These are phyloP conservation scores for Aureobasidium subglaciale DNA, from an alignment of 2,329 filamentous ascomycete genomes.

Conservation along the genomic window DNA sequence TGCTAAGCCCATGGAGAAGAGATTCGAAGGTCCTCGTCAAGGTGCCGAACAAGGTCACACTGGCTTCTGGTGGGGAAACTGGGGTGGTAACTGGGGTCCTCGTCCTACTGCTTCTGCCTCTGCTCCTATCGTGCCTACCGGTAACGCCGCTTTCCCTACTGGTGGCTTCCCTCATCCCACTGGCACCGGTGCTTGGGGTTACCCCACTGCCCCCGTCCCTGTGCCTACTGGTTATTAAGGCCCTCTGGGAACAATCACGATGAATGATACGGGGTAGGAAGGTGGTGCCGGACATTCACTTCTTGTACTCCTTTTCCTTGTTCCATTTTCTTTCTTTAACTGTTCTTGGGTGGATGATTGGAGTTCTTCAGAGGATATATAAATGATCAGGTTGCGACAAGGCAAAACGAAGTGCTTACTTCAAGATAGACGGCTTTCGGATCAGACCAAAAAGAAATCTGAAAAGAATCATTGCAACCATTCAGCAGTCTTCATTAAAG, in stretches of 20 bases:
- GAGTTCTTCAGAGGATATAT: background rate
- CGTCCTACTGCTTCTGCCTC: background rate
- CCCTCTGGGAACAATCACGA: background rate
- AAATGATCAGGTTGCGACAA: background rate
- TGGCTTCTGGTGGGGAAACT: slow-evolving; percentile 3
- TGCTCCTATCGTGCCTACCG: background rate
- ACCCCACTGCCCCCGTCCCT: background rate
- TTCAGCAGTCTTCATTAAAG: no score
- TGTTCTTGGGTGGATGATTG: background rate
- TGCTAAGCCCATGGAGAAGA: background rate
- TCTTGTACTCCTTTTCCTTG: background rate
- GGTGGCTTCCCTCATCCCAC: background rate
- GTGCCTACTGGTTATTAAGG: slow-evolving; percentile 6
- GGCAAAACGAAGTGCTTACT: background rate
- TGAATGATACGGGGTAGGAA: background rate
- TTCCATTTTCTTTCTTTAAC: background rate
- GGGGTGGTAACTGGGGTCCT: slow-evolving; percentile 3
- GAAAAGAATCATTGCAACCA: no score
- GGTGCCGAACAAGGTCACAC: no score
- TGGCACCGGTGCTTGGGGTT: background rate
- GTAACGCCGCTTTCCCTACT: background rate
- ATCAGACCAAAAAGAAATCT: no score
- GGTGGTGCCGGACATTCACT: slow-evolving; percentile 4
- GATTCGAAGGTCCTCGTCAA: slow-evolving; percentile 13
- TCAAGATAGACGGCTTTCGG: background rate